phyloP scores from a whole-genome alignment of 2,329 filamentous ascomycete species.

The Clonostachys chloroleuca region DNA sequence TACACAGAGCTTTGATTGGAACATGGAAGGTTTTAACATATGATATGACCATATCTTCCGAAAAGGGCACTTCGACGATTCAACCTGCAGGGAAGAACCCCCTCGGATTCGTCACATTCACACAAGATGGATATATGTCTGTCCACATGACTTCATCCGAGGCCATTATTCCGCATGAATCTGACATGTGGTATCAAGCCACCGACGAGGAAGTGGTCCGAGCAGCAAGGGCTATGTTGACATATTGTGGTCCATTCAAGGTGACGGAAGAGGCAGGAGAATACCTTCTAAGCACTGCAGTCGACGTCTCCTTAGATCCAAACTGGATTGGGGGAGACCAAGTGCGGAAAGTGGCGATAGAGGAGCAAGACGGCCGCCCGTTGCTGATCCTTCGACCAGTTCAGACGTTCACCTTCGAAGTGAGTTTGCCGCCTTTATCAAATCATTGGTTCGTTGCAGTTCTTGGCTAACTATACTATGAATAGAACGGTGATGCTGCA shows the following conservation, averaged over 20 bases:
- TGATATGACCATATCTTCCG: background rate
- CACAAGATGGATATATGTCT: background rate
- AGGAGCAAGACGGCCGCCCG: background rate
- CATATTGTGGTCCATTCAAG: background rate
- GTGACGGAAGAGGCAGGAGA: background rate
- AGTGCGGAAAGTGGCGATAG: background rate
- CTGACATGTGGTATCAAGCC: background rate
- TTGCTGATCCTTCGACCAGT: background rate
- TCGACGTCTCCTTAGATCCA: background rate
- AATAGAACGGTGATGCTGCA: too few species aligned
- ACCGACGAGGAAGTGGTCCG: background rate
- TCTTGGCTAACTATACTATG: too few species aligned
- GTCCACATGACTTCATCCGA: background rate
- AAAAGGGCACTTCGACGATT: background rate
- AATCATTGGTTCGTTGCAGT: too few species aligned
- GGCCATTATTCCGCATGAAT: background rate
- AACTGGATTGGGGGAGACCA: background rate
- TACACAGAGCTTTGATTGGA: background rate
- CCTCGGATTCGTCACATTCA: background rate
- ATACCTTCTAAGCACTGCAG: background rate
- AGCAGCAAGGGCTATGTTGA: background rate
- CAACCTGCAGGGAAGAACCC: background rate
- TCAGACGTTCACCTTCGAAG: background rate
- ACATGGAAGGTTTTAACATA: background rate
- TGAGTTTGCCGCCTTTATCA: background rate